Percentiles rank a stretch among this genome's conserved stretches.
phyloP scores from a whole-genome alignment of 2,329 filamentous ascomycete species.

The Grosmannia huntii region DNA sequence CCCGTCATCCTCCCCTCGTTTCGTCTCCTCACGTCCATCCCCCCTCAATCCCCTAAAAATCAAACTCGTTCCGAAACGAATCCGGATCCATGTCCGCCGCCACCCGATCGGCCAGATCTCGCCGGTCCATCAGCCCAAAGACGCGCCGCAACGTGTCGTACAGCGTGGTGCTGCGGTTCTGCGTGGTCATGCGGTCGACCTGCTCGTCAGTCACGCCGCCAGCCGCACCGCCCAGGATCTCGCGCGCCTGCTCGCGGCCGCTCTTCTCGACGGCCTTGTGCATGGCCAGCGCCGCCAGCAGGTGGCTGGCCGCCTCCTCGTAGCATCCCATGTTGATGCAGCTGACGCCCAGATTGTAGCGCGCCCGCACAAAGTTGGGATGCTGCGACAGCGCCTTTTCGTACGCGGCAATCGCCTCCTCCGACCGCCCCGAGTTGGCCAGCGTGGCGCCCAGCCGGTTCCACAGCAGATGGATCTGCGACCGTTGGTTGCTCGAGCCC shows the following conservation, averaged over 20 bases:
- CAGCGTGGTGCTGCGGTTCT: conserved; percentile 93
- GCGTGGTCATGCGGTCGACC: conserved; percentile 76
- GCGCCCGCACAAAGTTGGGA: conserved; percentile 90
- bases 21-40: background rate
- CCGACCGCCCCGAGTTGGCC: conserved; percentile 82
- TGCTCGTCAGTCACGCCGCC: conserved; percentile 48
- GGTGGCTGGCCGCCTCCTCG: conserved; percentile 81
- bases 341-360: conserved; percentile 91
- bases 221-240: conserved; percentile 56
- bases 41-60: conserved; percentile 42
- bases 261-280: conserved; percentile 86
- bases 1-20: too few relatives aligned
- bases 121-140: conserved; percentile 89
- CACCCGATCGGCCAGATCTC: conserved; percentile 80
- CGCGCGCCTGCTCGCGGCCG: conserved; percentile 68
- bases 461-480: conserved; percentile 89
- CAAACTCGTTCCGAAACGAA: conserved; percentile 78
- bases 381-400: conserved; percentile 81
- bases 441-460: conserved; percentile 93
- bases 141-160: conserved; percentile 90
- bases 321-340: conserved; percentile 98
- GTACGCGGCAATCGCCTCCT: conserved; percentile 95
- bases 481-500: conserved; percentile 69
- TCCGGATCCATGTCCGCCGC: conserved; percentile 85
- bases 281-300: conserved; percentile 86